These are phyloP conservation scores for Metahyphopichia silvanorum DNA, from an alignment of 805 yeast genomes.

Conservation along the genomic window DNA sequence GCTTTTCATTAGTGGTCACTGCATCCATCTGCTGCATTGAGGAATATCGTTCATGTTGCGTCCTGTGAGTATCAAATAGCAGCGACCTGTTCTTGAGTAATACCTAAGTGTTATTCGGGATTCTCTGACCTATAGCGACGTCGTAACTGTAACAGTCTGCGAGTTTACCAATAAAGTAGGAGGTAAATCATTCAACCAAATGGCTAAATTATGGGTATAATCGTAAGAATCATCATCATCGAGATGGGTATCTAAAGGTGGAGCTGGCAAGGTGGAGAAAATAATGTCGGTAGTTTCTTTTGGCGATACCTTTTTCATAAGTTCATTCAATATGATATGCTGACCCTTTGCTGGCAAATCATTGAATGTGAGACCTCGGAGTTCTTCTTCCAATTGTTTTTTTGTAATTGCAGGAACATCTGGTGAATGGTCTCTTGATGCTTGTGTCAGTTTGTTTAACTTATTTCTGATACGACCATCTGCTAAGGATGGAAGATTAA, in stretches of 20 bases:
- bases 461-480: too few relatives aligned
- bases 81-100: too few relatives aligned
- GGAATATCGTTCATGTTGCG: too few relatives aligned
- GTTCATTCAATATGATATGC: slow-evolving; percentile 80
- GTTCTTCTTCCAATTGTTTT: slow-evolving; percentile 36
- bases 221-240: slow-evolving; percentile 66
- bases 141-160: slow-evolving; percentile 93
- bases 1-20: too few relatives aligned
- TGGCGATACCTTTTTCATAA: slow-evolving; percentile 66
- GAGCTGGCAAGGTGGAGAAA: slow-evolving; percentile 89
- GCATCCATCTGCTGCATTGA: too few relatives aligned
- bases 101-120: too few relatives aligned
- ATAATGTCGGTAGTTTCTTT: slow-evolving; percentile 59
- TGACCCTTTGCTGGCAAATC: slow-evolving; percentile 92
- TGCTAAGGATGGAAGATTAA: slow-evolving; percentile 6
- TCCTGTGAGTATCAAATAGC: too few relatives aligned
- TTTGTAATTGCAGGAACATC: slow-evolving; percentile 20
- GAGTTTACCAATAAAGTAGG: slow-evolving; percentile 83
- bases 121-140: slow-evolving; percentile 66
- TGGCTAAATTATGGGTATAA: slow-evolving; percentile 69
- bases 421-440: slow-evolving; percentile 1
- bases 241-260: slow-evolving; percentile 76
- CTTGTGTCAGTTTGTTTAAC: background rate
- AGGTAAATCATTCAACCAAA: slow-evolving; percentile 81
- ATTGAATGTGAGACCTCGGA: slow-evolving; percentile 55